These are phyloP conservation scores for Globisporangium recalcitrans DNA, from an alignment of 352 stramenopile species.

Conservation along the genomic window DNA sequence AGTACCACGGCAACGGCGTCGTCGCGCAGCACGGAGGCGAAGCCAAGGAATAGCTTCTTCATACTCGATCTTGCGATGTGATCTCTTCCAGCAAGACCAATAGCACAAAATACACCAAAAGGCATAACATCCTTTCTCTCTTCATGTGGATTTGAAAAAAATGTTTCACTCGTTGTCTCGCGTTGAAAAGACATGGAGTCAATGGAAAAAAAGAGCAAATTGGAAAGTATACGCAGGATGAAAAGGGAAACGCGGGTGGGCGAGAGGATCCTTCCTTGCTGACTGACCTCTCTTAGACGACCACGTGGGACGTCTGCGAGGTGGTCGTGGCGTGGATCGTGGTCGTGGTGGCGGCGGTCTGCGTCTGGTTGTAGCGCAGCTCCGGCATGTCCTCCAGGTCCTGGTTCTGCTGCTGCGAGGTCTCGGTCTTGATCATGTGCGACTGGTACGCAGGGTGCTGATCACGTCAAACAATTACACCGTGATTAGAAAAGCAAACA, in stretches of 20 bases:
- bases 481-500: not conserved
- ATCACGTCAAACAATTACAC: conserved; percentile 7
- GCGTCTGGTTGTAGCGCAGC: conserved; percentile 72
- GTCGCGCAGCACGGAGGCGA: conserved; percentile 78
- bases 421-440: conserved; percentile 60
- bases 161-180: not conserved
- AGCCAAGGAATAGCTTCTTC: conserved; percentile 61
- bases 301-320: conserved; percentile 51
- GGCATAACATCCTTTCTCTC: no score
- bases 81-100: no score
- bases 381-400: conserved; percentile 74
- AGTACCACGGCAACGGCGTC: conserved; percentile 80
- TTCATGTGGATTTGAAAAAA: not conserved
- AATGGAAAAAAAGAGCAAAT: not conserved
- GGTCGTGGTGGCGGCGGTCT: conserved; percentile 17
- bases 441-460: conserved; percentile 78
- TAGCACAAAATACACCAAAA: no score
- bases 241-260: not conserved
- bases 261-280: not conserved
- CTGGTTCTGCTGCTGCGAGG: conserved; percentile 46
- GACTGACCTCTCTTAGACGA: conserved; percentile 29
- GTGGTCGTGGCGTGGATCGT: conserved; percentile 20
- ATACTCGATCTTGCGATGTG: no score
- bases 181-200: not conserved
- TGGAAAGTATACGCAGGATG: not conserved